Percentiles rank a stretch among this genome's conserved stretches.
These are phyloP conservation scores for Colletotrichum theobromicola DNA, from an alignment of 2,329 filamentous ascomycete genomes.

Conservation along the genomic window DNA sequence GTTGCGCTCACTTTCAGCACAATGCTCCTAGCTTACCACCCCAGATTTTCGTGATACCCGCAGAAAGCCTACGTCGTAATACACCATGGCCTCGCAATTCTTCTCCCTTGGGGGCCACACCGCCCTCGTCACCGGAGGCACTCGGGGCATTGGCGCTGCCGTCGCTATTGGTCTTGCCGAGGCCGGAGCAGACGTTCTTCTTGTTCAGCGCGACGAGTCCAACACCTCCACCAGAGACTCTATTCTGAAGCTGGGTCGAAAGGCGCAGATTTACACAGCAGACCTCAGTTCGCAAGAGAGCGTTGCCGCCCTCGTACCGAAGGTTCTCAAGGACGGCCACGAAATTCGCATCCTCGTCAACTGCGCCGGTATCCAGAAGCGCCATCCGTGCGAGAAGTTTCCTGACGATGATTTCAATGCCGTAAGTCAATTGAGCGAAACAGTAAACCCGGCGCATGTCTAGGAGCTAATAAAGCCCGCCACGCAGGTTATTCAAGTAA, in stretches of 20 bases:
- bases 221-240: conserved; percentile 60
- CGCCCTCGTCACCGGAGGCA: conserved; percentile 62
- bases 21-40: not conserved
- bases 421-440: conserved; percentile 35
- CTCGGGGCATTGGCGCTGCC: conserved; percentile 62
- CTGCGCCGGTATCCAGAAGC: conserved; percentile 84
- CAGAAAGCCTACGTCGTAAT: not conserved
- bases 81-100: conserved; percentile 40
- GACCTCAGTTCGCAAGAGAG: conserved; percentile 69
- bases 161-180: conserved; percentile 64
- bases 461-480: not conserved
- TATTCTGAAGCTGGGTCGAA: conserved; percentile 70
- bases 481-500: conserved; percentile 77
- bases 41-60: not conserved
- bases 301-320: conserved; percentile 65
- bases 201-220: conserved; percentile 55
- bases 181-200: conserved; percentile 61
- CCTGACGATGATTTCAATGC: conserved; percentile 79
- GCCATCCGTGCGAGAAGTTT: conserved; percentile 78
- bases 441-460: not conserved
- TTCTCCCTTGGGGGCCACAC: conserved; percentile 64
- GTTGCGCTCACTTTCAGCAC: not conserved
- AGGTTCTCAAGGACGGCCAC: conserved; percentile 66
- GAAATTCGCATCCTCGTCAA: conserved; percentile 81
- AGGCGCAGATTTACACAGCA: conserved; percentile 69